phyloP scores from a whole-genome alignment of 1,139 yeast species.

The Magnusiomyces paraingens region DNA sequence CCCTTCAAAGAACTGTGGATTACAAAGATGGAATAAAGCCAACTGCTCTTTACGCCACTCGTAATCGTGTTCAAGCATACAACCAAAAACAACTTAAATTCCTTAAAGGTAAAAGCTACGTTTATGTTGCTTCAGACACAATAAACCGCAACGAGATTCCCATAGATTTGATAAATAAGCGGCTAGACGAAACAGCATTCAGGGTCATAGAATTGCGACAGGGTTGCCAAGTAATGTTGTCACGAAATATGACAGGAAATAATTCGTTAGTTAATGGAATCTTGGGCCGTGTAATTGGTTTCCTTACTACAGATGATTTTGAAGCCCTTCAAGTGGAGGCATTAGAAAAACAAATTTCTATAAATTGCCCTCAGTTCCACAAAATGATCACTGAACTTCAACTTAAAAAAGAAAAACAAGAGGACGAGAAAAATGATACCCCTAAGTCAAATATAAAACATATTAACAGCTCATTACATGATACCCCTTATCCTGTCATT shows the following conservation, averaged over 20 bases:
- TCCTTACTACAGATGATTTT: constrained; percentile 29
- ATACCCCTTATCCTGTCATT: no score
- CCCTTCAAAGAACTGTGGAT: constrained; percentile 46
- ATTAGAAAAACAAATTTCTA: neutral
- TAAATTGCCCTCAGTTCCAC: neutral
- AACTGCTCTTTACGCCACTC: constrained; percentile 69
- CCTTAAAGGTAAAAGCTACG: constrained; percentile 32
- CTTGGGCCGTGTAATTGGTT: constrained; percentile 45
- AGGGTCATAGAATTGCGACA: constrained; percentile 41
- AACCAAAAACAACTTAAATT: constrained; percentile 49
- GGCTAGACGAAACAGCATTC: neutral
- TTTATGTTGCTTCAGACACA: constrained; percentile 55
- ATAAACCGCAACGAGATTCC: constrained; percentile 61
- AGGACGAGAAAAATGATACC: no score
- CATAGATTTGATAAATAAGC: neutral
- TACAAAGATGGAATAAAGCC: constrained; percentile 76
- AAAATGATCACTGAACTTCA: neutral
- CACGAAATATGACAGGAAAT: constrained; percentile 40
- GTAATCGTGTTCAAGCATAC: constrained; percentile 67
- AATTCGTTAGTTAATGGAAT: constrained; percentile 53
- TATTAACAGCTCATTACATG: no score
- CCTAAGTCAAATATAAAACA: no score
- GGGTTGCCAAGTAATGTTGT: constrained; percentile 60
- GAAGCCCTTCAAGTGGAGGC: neutral
- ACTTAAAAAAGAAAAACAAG: neutral